Evolutionary conservation across 192 early-diverging fungal genomes (phyloP), one percentile per base, ranked within the genome.

Genomic region (Entophlyctis helioformis): DNA sequence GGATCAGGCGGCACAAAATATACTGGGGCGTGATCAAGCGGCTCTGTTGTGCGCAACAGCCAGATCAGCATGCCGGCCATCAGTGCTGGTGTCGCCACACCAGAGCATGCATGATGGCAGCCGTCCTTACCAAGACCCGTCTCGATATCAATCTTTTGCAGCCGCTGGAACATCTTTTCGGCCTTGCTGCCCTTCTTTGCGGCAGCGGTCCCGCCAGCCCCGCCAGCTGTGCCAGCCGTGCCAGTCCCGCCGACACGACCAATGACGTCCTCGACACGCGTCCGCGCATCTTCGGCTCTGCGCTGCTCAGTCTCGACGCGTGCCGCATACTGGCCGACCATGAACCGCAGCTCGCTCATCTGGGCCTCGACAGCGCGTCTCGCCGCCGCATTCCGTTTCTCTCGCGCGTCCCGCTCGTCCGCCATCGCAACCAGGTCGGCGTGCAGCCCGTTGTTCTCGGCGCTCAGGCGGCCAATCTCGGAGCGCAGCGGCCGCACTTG

Each of bases 141-240:
- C 42, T 71, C 69, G 16, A 76, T 31, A 38, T 76, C 73, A 47
- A 76, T 69, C 41, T 72, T 72, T 50, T 69, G 73, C 39, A 76
- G 50, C 42, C 62, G 56, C 46, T 72, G 53, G 39, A 62, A 62
- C 18, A 73, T 11, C 46, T 70, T 67, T 42, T 57, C 60, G 18
- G 36, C 55, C 28, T 44, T 46, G 20, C 52, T 42, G 20, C 46
- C 26, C 24, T 42, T 40, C 9, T 28, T 19, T 44, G 41, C 15
- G 7, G 19, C 25, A 24, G 22, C n/a, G 32, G 36, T 56, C 34
- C 28, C 36, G 47, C 51, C 31, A 22, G 1, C 28, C 36, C 6
- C 28, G 15, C 18, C 21, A 23, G n/a, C n/a, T n/a, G n/a, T n/a
- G n/a, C n/a, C n/a, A n/a, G n/a, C n/a, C n/a, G n/a, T n/a, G n/a